phyloP scores from a whole-genome alignment of 2,329 filamentous ascomycete genomes.

The Stemphylium vesicarium region DNA sequence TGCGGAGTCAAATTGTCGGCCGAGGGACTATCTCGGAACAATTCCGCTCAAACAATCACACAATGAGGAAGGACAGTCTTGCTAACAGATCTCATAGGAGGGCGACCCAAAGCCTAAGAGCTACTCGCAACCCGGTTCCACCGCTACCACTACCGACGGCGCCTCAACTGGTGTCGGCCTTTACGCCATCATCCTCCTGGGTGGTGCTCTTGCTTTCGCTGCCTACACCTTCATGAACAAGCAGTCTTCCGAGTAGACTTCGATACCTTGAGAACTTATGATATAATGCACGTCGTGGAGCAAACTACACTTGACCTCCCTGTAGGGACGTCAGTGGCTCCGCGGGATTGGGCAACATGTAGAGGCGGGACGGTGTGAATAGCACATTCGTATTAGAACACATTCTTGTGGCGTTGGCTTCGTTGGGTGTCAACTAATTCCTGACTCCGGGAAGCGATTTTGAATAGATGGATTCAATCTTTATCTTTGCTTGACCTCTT shows the following conservation, averaged over 20 bases:
- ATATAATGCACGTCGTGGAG: too few species aligned
- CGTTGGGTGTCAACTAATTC: too few species aligned
- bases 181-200: slow-evolving; percentile 80
- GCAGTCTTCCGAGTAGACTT: slow-evolving; percentile 24
- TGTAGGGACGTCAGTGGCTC: too few species aligned
- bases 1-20: not conserved
- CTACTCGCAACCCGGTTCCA: slow-evolving; percentile 56
- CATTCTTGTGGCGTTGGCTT: too few species aligned
- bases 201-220: slow-evolving; percentile 77
- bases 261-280: too few species aligned
- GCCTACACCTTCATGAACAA: slow-evolving; percentile 86
- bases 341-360: too few species aligned
- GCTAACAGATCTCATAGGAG: slow-evolving; percentile 52
- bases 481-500: too few species aligned
- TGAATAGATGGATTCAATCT: too few species aligned
- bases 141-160: slow-evolving; percentile 54
- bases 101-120: slow-evolving; percentile 79
- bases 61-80: not conserved
- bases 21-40: slow-evolving; percentile 24
- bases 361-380: too few species aligned
- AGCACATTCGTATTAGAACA: too few species aligned
- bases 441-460: too few species aligned
- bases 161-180: slow-evolving; percentile 75
- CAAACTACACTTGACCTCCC: too few species aligned
- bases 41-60: slow-evolving; percentile 16